These are phyloP conservation scores for Gamsiella multidivaricata DNA, from an alignment of 192 early-diverging fungal species.

Conservation along the genomic window DNA sequence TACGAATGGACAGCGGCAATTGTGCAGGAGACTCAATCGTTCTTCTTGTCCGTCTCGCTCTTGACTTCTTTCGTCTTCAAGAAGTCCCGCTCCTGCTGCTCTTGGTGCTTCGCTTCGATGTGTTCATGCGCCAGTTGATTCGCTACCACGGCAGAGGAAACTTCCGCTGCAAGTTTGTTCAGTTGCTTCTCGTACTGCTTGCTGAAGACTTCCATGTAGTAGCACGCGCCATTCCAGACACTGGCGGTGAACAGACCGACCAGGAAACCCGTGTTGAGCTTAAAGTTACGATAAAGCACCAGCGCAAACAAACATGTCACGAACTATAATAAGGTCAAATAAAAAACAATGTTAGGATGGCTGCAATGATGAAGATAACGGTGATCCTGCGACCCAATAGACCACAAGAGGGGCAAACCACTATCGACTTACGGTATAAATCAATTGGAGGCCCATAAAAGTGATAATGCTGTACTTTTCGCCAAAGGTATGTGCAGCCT, in stretches of 20 bases:
- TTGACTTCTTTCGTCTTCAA: not conserved
- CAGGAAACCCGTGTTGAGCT: conserved; percentile 65
- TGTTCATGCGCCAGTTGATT: conserved; percentile 30
- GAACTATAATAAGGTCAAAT: conserved; percentile 18
- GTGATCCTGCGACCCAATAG: too few species aligned
- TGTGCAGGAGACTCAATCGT: too few species aligned
- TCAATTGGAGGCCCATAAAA: conserved; percentile 70
- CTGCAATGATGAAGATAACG: too few species aligned
- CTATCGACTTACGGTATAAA: conserved; percentile 57
- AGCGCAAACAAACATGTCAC: conserved; percentile 58
- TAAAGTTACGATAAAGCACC: conserved; percentile 64
- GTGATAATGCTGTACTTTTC: conserved; percentile 63
- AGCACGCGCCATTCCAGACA: conserved; percentile 75
- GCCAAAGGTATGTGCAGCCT: conserved; percentile 59
- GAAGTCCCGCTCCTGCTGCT: conserved; percentile 2
- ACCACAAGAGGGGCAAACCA: too few species aligned
- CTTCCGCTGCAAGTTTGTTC: conserved; percentile 33
- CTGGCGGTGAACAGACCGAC: conserved; percentile 63
- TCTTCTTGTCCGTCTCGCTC: conserved; percentile 42
- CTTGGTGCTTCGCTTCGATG: not conserved
- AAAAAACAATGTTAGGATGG: not conserved
- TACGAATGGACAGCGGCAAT: too few species aligned
- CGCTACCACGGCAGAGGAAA: conserved; percentile 31
- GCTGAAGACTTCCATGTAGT: conserved; percentile 79
- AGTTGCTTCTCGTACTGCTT: conserved; percentile 60